A percentile compares a stretch with the other conserved stretches of the same genome.
Conservation (phyloP, 75 land plant species). For the Selaginella tamariscina region DNA sequence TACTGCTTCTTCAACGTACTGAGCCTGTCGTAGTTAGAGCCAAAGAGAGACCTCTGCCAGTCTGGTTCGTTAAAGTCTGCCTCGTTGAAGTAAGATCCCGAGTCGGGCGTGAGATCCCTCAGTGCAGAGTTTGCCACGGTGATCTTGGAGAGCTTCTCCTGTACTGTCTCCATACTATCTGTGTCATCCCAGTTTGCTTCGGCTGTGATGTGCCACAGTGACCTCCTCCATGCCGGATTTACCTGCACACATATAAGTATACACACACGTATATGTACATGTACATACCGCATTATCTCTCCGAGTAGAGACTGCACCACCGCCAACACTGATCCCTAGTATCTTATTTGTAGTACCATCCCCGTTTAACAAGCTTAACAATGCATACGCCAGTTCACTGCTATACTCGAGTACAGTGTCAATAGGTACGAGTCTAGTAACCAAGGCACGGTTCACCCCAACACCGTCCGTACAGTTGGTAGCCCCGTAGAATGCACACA, state of each 20-base stretch:
- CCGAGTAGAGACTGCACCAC: neutral
- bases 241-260: too few species aligned
- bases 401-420: neutral
- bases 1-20: conserved; percentile 12
- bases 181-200: neutral
- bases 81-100: conserved; percentile 31
- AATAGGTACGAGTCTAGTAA: neutral
- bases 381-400: neutral
- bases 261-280: too few species aligned
- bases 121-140: neutral
- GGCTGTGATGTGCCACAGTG: neutral
- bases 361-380: neutral
- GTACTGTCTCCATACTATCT: neutral
- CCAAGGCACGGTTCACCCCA: neutral
- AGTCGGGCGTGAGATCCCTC: conserved; percentile 14
- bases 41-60: conserved; percentile 21
- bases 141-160: neutral
- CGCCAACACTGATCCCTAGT: neutral
- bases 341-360: neutral
- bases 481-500: neutral
- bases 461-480: neutral
- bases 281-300: neutral
- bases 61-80: conserved; percentile 20
- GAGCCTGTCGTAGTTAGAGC: conserved; percentile 17
- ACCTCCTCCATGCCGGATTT: neutral